phyloP scores from a whole-genome alignment of 2,329 filamentous ascomycete genomes.

The Exophiala viscosa region DNA sequence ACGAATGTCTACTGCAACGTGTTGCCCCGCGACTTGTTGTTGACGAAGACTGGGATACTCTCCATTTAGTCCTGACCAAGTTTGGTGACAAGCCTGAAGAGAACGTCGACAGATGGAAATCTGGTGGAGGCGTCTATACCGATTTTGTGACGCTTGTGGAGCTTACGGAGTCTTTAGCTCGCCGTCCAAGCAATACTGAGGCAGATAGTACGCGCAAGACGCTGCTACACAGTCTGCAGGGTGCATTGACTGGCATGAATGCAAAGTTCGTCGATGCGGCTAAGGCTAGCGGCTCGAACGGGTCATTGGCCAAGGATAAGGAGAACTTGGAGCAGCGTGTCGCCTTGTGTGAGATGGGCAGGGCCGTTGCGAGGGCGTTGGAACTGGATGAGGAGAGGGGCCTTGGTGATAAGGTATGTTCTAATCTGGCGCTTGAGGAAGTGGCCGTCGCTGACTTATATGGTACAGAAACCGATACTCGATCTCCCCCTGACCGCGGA shows the following conservation, averaged over 20 bases:
- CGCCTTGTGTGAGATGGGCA: conserved; percentile 77
- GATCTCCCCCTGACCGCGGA: conserved; percentile 63
- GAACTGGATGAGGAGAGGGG: conserved; percentile 12
- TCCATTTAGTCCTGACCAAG: conserved; percentile 66
- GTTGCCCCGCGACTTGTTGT: conserved; percentile 82
- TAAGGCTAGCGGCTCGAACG: conserved; percentile 4
- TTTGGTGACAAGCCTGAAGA: conserved; percentile 58
- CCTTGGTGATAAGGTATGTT: conserved; percentile 19
- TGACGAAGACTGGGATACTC: conserved; percentile 69
- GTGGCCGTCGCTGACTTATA: conserved; percentile 25
- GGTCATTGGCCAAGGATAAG: conserved; percentile 52
- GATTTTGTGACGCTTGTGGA: conserved; percentile 55
- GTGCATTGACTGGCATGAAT: conserved; percentile 44
- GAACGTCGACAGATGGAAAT: conserved; percentile 50
- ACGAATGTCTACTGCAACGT: conserved; percentile 72
- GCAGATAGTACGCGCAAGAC: conserved; percentile 40
- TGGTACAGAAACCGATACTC: conserved; percentile 39
- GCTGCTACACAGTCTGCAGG: conserved; percentile 44
- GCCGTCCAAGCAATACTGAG: conserved; percentile 33
- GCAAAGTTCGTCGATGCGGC: conserved; percentile 49
- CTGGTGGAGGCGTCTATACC: conserved; percentile 84
- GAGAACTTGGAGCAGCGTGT: conserved; percentile 59
- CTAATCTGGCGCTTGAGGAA: background rate
- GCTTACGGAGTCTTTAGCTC: conserved; percentile 35
- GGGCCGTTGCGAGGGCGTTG: conserved; percentile 59